Conservation (phyloP, 1,284 basidiomycete species). For the Termitomyces sp. region DNA sequence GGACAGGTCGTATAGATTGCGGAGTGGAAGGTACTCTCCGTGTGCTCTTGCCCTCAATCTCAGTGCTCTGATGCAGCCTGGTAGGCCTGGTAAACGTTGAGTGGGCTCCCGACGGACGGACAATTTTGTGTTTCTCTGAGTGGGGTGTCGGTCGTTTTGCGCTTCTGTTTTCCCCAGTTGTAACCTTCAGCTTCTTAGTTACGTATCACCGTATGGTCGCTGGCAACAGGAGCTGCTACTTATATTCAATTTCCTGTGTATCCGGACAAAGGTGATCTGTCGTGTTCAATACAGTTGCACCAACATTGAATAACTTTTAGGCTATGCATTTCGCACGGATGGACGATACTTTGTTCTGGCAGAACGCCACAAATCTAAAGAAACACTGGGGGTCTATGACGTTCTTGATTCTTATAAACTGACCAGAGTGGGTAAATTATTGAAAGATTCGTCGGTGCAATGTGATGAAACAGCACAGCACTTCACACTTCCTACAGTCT, state of each 20-base stretch:
- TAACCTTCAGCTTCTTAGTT: constrained; percentile 40
- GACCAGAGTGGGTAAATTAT: constrained; percentile 52
- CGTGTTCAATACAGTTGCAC: neutral
- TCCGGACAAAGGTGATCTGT: constrained; percentile 60
- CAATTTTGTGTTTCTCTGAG: constrained; percentile 82
- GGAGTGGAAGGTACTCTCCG: constrained; percentile 61
- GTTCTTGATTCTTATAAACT: constrained; percentile 62
- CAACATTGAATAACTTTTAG: constrained; percentile 29
- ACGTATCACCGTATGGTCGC: constrained; percentile 76
- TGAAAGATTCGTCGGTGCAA: constrained; percentile 11
- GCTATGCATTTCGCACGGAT: constrained; percentile 75
- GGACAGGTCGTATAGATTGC: constrained; percentile 66
- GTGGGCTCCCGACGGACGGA: constrained; percentile 80
- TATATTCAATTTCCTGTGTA: constrained; percentile 78
- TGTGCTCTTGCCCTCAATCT: neutral
- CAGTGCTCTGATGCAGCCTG: neutral
- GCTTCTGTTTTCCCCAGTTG: neutral
- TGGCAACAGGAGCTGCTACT: constrained; percentile 61
- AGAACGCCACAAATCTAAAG: constrained; percentile 83
- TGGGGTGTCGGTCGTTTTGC: constrained; percentile 65
- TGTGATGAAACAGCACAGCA: constrained; percentile 40
- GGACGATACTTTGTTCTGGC: constrained; percentile 77
- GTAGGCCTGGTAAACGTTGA: constrained; percentile 70
- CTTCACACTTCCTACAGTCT: constrained; percentile 75
- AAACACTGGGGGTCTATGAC: constrained; percentile 82